Conservation (phyloP, 2,329 filamentous ascomycete genomes). For the Elsinoe australis region DNA sequence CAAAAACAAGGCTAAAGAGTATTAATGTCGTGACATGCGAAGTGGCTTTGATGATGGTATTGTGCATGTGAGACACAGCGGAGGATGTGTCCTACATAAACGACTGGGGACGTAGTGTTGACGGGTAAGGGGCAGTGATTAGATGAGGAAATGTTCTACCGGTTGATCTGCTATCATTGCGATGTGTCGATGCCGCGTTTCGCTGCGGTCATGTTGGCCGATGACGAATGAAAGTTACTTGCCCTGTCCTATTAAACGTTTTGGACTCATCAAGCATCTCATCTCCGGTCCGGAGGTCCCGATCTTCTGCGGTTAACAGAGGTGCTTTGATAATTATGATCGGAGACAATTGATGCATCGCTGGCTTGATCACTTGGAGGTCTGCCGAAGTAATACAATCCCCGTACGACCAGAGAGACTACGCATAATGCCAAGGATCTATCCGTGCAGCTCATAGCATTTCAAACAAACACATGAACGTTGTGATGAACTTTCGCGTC, state of each 20-base stretch:
- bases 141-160: constrained; percentile 14
- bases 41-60: constrained; percentile 9
- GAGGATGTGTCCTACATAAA: constrained; percentile 17
- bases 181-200: background rate
- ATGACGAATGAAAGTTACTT: background rate
- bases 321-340: background rate
- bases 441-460: too few species aligned
- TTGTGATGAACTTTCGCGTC: too few species aligned
- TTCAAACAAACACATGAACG: background rate
- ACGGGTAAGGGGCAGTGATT: constrained; percentile 17
- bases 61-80: background rate
- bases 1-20: constrained; percentile 14
- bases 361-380: too few species aligned
- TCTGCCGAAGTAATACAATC: too few species aligned
- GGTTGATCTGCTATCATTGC: constrained; percentile 13
- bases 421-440: too few species aligned
- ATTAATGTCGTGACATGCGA: constrained; percentile 13
- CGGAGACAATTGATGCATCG: background rate
- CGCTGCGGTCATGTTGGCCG: constrained; percentile 10
- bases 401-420: too few species aligned
- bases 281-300: background rate
- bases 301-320: background rate
- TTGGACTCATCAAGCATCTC: background rate
- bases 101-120: constrained; percentile 10
- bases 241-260: constrained; percentile 8